Conservation (phyloP, 2,329 filamentous ascomycete species). For the Phialophora macrospora region DNA sequence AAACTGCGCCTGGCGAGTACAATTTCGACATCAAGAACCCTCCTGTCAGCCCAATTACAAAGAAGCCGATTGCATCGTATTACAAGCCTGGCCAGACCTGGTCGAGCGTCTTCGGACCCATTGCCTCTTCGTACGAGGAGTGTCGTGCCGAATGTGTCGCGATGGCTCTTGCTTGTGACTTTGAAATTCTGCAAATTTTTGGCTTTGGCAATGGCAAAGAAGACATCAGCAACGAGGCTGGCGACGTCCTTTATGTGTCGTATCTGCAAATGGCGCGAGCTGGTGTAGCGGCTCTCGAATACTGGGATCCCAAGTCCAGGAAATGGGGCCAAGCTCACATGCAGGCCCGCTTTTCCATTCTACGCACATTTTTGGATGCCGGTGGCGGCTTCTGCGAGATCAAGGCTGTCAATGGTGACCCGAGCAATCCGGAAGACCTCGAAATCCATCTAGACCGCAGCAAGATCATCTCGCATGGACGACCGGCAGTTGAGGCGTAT, state of each 20-base stretch:
- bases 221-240: constrained; percentile 69
- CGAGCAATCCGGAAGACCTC: constrained; percentile 77
- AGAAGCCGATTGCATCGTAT: constrained; percentile 79
- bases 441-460: constrained; percentile 81
- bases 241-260: constrained; percentile 82
- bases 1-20: constrained; percentile 78
- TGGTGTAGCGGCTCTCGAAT: constrained; percentile 85
- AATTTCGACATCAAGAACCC: constrained; percentile 88
- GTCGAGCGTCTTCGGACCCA: constrained; percentile 86
- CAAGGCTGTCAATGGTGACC: constrained; percentile 57
- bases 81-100: constrained; percentile 96
- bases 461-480: constrained; percentile 83
- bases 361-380: constrained; percentile 76
- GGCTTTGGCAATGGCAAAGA: constrained; percentile 76
- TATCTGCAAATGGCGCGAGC: constrained; percentile 94
- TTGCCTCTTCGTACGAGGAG: constrained; percentile 90
- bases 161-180: constrained; percentile 89
- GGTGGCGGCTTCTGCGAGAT: constrained; percentile 87
- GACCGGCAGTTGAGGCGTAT: constrained; percentile 81
- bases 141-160: constrained; percentile 93
- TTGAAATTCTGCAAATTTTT: constrained; percentile 85
- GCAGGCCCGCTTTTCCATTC: constrained; percentile 87
- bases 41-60: constrained; percentile 77
- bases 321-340: constrained; percentile 96
- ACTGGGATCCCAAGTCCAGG: constrained; percentile 87